Percentiles rank a stretch among this genome's conserved stretches.
These are phyloP conservation scores for Eucalyptus decipiens DNA, from an alignment of 345 rosid genomes.

Conservation along the genomic window DNA sequence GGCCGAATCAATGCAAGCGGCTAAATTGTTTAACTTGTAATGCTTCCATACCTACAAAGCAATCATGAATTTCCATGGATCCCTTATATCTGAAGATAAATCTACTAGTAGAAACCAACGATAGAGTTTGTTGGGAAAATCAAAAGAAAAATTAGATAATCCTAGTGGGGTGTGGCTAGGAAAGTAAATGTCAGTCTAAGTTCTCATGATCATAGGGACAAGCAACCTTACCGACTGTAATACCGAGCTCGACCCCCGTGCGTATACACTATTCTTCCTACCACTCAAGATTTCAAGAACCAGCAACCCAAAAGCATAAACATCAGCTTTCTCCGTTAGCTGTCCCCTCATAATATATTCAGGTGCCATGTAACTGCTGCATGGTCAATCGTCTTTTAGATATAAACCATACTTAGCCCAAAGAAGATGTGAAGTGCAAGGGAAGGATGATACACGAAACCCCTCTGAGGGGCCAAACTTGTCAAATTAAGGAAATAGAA, in stretches of 20 bases:
- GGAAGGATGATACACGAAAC: background rate
- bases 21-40: conserved; percentile 21
- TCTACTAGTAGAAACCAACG: background rate
- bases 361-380: too few relatives aligned
- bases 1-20: conserved; percentile 18
- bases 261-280: conserved; percentile 47
- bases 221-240: conserved; percentile 33
- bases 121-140: background rate
- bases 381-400: too few relatives aligned
- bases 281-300: conserved; percentile 53
- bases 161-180: background rate
- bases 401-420: background rate
- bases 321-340: conserved; percentile 54
- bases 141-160: too few relatives aligned
- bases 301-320: conserved; percentile 70
- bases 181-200: background rate
- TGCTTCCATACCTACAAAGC: conserved; percentile 55
- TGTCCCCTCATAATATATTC: too few relatives aligned
- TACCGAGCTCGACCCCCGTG: conserved; percentile 34
- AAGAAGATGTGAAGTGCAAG: background rate
- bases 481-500: background rate
- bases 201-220: background rate
- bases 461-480: background rate
- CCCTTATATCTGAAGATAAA: background rate
- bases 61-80: background rate